Base-by-base conservation (phyloP, 2,329 filamentous ascomycete genomes). In the Volutella citrinella region DNA sequence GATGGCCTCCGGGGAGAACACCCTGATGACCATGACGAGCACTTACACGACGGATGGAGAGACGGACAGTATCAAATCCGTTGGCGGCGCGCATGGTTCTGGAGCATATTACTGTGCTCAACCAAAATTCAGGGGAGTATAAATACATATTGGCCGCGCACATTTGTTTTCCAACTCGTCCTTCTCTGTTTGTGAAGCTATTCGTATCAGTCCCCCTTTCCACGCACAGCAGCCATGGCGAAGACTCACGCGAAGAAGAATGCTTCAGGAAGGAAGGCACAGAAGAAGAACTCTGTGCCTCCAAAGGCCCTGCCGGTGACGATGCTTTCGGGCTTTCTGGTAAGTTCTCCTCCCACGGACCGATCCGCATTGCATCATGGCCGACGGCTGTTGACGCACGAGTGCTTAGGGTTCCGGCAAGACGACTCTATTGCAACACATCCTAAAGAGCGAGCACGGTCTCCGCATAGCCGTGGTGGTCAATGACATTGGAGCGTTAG, bases 391-490 rank as follows among this genome's bases (percentile, higher is more conserved):
- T 6, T 11, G 1, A 21, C 21, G 19, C 3, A 10, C 16, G 22
- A 23, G 17, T 2, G 7, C 15, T 0, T 10, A 80, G 78, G 81
- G 82, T 10, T 76, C 79, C 27, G 83, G 83, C 2, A 87, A 87
- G 55, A 86, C 82, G 0, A 86, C 83, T 0, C 68, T 87, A 0
- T 68, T 87, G 0, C 75, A 84, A 40, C 76, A 85, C 40, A 82
- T 87, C 31, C 71, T 87, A 6, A 74, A 74, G 21, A 79, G 76
- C 2, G 69, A 83, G 5, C 82, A 87, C 57, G 79, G 81, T 2
- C 66, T 86, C 8, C 70, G 74, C 2, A 84, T 87, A 37, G 83
- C 81, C 1, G 76, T 87, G 11, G 82, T 87, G 15, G 82, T 87
- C 22, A 87, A 87, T 45, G 83, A 87, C 40, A 84, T 87, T 61